Percentiles rank a stretch among this genome's conserved stretches.
Conservation (phyloP, 2,329 filamentous ascomycete genomes). For the Alternaria longipes region DNA sequence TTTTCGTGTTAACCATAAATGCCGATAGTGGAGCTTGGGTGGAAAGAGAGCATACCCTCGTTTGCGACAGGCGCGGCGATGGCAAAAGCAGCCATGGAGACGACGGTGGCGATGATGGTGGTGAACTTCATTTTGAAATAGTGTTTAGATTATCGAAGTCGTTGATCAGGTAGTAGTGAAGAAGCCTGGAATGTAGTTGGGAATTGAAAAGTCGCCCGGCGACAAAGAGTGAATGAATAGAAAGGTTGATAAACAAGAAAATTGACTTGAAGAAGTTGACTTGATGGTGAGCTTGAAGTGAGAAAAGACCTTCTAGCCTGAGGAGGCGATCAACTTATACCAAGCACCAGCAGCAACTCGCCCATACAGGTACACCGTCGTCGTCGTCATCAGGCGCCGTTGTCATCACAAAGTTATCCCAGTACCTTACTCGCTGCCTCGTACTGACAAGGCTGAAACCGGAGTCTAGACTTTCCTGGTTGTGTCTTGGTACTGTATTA, state of each 20-base stretch:
- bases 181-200: slow-evolving; percentile 13
- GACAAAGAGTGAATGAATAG: slow-evolving; percentile 42
- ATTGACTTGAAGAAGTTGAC: slow-evolving; percentile 25
- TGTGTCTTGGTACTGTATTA: not conserved
- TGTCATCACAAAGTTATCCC: not conserved
- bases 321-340: slow-evolving; percentile 33
- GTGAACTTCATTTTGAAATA: slow-evolving; percentile 48
- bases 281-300: slow-evolving; percentile 24
- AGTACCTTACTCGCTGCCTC: slow-evolving; percentile 14
- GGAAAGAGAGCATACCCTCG: slow-evolving; percentile 30
- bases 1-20: slow-evolving; percentile 18
- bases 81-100: slow-evolving; percentile 48
- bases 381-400: slow-evolving; percentile 6
- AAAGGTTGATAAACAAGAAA: slow-evolving; percentile 21
- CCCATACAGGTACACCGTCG: slow-evolving; percentile 16
- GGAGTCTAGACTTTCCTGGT: slow-evolving; percentile 27
- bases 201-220: slow-evolving; percentile 41
- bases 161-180: slow-evolving; percentile 10
- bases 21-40: too few relatives aligned
- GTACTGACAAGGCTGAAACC: slow-evolving; percentile 41
- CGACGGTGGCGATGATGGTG: slow-evolving; percentile 43
- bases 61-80: slow-evolving; percentile 42
- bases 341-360: slow-evolving; percentile 16
- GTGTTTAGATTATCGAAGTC: slow-evolving; percentile 5
- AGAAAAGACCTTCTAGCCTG: slow-evolving; percentile 18